Evolutionary conservation across 2,329 filamentous ascomycete species (phyloP), one percentile per base, ranked within the genome.

Genomic region (Epichloe elymi): DNA sequence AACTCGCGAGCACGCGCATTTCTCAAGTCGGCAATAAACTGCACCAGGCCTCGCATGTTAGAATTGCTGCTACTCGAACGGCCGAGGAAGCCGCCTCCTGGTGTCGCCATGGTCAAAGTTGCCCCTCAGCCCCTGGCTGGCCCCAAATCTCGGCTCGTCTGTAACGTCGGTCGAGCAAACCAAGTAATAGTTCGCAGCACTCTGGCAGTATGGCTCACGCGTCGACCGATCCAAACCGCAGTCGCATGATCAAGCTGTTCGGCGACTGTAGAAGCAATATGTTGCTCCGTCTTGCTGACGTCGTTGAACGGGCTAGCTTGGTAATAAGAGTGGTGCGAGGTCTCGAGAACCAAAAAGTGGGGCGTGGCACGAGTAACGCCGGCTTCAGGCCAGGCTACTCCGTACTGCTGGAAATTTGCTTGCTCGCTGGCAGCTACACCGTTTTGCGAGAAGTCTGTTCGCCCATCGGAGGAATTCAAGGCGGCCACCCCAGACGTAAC

Each of bases 11-110:
- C 93, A 67, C 93, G 80, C 50, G 93, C 93, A 68, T 98, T 98
- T 65, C 93, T 78, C 62, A 98, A 69, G 67, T 98, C 93, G 55
- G 93, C 93, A 67, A 98, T 98, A 73, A 98, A 98, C 67, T 96
- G 94, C 46, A 98, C 93, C 59, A 98, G 75, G 30, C 93, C 91
- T 59, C 81, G 79, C 81, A 85, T 85, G 63, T 83, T 83, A 40
- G 80, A 74, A 65, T 79, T 83, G 65, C 73, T 80, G 60, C 72
- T 80, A 62, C 72, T 80, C 58, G 80, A 83, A 58, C 81, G 79
- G 73, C 80, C 78, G 54, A 85, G 74, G 56, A 84, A 85, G 66
- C 79, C 77, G 61, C 73, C 70, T 33, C 72, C 70, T n/a, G 74
- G 69, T 50, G 76, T 74, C 60, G 78, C 74, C 78, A 81, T 81